Conservation (phyloP, 2,329 filamentous ascomycete species). For the Pezicula rhizophila region DNA sequence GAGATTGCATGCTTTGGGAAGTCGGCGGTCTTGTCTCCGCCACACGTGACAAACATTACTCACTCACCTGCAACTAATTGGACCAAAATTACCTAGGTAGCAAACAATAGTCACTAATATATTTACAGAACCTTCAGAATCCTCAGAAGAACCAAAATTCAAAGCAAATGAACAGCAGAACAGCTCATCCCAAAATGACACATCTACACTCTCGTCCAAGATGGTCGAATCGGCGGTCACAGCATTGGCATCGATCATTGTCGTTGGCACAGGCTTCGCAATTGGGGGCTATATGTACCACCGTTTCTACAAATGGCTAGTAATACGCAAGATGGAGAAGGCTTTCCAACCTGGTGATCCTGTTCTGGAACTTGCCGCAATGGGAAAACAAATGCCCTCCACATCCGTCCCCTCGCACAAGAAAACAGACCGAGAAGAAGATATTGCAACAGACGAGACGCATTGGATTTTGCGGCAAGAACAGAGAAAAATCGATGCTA, state of each 20-base stretch:
- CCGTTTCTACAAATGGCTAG: conserved; percentile 79
- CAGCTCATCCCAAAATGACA: conserved; percentile 11
- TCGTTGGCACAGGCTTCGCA: conserved; percentile 60
- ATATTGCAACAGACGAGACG: conserved; percentile 14
- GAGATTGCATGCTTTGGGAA: too few relatives aligned
- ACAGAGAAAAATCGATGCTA: conserved; percentile 74
- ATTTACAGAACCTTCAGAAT: neutral
- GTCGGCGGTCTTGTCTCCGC: too few relatives aligned
- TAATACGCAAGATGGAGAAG: conserved; percentile 86
- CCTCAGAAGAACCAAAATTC: neutral
- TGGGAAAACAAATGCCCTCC: conserved; percentile 49
- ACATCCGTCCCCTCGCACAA: conserved; percentile 27
- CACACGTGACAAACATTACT: too few relatives aligned
- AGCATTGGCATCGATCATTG: conserved; percentile 67
- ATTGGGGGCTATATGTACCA: conserved; percentile 73
- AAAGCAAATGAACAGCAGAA: neutral
- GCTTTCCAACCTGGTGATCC: conserved; percentile 92
- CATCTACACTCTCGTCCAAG: conserved; percentile 35
- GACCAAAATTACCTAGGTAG: neutral
- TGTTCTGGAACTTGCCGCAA: conserved; percentile 72
- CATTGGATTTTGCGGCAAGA: conserved; percentile 83
- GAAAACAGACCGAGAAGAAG: conserved; percentile 19
- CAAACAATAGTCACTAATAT: neutral
- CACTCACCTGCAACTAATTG: too few relatives aligned
- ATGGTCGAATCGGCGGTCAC: conserved; percentile 72